Evolutionary conservation across 768 basidiomycete species (phyloP), one percentile per base, ranked within the genome.

Genomic region (Panus rudis): DNA sequence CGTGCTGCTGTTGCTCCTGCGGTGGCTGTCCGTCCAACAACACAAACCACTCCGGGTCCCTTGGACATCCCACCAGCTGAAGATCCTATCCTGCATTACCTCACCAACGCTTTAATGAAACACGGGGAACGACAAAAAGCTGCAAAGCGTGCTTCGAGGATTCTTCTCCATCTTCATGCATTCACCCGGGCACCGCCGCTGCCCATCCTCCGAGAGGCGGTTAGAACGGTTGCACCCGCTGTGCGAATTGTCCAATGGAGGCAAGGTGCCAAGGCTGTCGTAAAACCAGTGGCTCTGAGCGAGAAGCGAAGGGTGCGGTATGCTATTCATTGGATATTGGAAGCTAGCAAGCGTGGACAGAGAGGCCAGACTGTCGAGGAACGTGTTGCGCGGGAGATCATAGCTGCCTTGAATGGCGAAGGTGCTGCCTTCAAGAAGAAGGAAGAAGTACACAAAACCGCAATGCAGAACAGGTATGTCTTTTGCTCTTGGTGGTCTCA

Each of bases 141-240:
- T 0, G 63, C 76, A 1, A 72, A 70, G 24, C 65, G 67, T 31
- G 71, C 80, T 33, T 72, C 79, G 2, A 61, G 68, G n/a, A 81
- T 76, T 51, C 76, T 91, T n/a, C 61, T 79, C 14, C 69, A 81
- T 55, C 75, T 93, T 30, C 83, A 84, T 59, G 71, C 79, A 8
- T 67, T 84, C 45, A 93, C 90, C 13, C 73, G 81, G 42, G 75
- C 79, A 6, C 78, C 81, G n/a, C 85, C 92, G 0, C 67, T 91
- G 25, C 87, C 87, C 14, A 76, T 94, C 50, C 65, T 96, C 4
- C 79, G 81, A 28, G 62, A 80, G 54, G 92, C 92, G 0, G 65
- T 96, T 39, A 55, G 73, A 19, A 56, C 71, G 2, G 81, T 78
- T 2, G 72, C 87, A 3, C 93, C 93, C 1, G 76, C 80, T 1